Evolutionary conservation across 768 basidiomycete species (phyloP).

Genomic region (Kwoniella newhampshirensis): DNA sequence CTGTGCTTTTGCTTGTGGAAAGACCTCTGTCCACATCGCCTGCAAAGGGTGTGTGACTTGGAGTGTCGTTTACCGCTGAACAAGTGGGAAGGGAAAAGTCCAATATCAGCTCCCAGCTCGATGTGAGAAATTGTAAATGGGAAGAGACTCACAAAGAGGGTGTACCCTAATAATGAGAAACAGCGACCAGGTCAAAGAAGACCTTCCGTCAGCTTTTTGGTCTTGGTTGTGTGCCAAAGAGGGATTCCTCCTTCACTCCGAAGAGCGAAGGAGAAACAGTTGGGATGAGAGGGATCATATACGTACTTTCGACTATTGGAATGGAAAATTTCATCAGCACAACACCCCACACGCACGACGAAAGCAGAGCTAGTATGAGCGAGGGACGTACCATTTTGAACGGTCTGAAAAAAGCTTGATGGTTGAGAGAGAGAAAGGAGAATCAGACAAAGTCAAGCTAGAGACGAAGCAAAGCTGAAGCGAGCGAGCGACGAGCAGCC

Average conservation of each 20-base stretch:
- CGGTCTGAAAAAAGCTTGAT: constrained; percentile 24
- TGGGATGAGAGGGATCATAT: constrained; percentile 7
- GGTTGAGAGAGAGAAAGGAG: constrained; percentile 26
- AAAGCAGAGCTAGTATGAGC: neutral
- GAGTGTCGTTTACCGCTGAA: constrained; percentile 85
- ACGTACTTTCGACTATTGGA: constrained; percentile 30
- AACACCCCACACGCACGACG: neutral
- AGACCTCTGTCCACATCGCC: constrained; percentile 90
- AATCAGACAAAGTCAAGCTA: neutral
- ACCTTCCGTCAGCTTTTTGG: constrained; percentile 72
- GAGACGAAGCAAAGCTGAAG: neutral
- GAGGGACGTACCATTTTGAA: constrained; percentile 43
- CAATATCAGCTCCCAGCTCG: neutral
- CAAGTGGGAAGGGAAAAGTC: constrained; percentile 1
- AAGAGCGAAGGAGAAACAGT: neutral
- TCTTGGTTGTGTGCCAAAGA: neutral
- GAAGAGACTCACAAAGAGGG: constrained; percentile 78
- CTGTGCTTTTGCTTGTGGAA: constrained; percentile 99
- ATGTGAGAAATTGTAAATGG: constrained; percentile 4
- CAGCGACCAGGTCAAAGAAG: constrained; percentile 52
- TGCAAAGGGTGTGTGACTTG: constrained; percentile 95
- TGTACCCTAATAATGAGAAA: constrained; percentile 65
- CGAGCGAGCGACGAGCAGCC: constrained; percentile 1
- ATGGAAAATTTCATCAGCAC: constrained; percentile 9
- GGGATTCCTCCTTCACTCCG: neutral